Evolutionary conservation across 352 stramenopile genomes (phyloP).

Genomic region (Thraustochytrium sp.): DNA sequence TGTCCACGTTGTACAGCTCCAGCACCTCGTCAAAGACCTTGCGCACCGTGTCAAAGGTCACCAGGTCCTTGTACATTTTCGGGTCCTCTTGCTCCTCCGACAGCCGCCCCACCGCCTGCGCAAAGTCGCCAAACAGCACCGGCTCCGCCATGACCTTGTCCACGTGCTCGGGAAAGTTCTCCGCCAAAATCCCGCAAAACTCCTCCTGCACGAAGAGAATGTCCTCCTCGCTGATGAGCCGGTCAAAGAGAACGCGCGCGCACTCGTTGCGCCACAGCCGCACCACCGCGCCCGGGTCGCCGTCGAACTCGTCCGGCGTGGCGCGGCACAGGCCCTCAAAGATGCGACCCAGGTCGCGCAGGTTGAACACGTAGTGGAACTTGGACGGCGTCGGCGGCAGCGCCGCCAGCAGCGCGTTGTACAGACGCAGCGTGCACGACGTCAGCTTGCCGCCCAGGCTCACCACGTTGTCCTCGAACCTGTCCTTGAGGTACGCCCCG

Average conservation of each 20-base stretch:
- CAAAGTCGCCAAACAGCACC: conserved; percentile 86
- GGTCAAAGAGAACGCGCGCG: conserved; percentile 83
- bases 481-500: conserved; percentile 69
- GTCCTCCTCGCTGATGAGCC: conserved; percentile 76
- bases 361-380: conserved; percentile 94
- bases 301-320: conserved; percentile 70
- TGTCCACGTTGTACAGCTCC: conserved; percentile 86
- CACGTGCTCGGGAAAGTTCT: conserved; percentile 61
- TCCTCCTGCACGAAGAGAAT: conserved; percentile 68
- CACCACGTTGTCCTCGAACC: conserved; percentile 74
- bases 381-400: conserved; percentile 85
- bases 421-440: conserved; percentile 73
- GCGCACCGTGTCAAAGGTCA: conserved; percentile 76
- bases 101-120: conserved; percentile 53
- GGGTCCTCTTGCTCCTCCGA: conserved; percentile 66
- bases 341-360: conserved; percentile 84
- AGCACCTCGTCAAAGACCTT: conserved; percentile 85
- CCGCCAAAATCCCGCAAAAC: conserved; percentile 66
- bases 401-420: conserved; percentile 78
- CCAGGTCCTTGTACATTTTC: conserved; percentile 85
- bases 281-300: conserved; percentile 51
- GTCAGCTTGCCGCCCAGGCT: conserved; percentile 71
- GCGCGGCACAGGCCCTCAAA: conserved; percentile 88
- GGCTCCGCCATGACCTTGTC: conserved; percentile 70
- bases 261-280: conserved; percentile 87